Conservation (phyloP, 129 eudicot genomes). For the Daucus carota region DNA sequence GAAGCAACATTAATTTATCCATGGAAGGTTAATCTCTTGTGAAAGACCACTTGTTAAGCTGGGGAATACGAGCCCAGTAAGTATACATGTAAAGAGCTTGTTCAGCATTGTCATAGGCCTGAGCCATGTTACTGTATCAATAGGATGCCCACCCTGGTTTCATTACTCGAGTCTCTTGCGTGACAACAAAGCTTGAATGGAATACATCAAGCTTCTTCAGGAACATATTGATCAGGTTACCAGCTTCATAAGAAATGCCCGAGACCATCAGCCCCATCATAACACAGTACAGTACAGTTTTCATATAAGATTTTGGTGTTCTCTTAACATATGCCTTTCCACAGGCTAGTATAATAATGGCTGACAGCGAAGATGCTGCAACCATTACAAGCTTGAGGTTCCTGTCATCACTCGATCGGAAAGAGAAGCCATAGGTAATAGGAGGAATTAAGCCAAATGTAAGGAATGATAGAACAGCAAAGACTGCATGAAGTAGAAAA, state of each 20-base stretch:
- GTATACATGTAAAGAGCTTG: neutral
- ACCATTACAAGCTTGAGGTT: conserved; percentile 54
- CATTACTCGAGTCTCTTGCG: conserved; percentile 13
- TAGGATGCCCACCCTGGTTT: conserved; percentile 29
- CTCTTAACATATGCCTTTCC: conserved; percentile 57
- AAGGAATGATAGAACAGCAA: conserved; percentile 50
- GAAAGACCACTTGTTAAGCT: neutral
- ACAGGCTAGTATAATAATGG: conserved; percentile 48
- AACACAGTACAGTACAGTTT: conserved; percentile 38
- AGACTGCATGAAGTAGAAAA: conserved; percentile 47
- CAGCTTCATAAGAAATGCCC: conserved; percentile 61
- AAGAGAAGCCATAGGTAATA: conserved; percentile 53
- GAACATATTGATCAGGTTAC: conserved; percentile 38
- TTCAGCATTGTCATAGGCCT: neutral
- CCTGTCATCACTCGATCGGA: conserved; percentile 43
- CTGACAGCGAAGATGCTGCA: conserved; percentile 46
- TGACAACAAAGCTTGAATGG: conserved; percentile 23
- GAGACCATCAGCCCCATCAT: conserved; percentile 52
- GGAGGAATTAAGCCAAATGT: conserved; percentile 72
- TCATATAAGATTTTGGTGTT: conserved; percentile 40
- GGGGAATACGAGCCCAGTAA: neutral
- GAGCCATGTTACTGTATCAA: conserved; percentile 2
- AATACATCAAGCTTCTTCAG: conserved; percentile 47
- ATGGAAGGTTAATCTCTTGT: neutral
- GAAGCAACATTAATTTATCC: neutral